These are phyloP conservation scores for Albizia julibrissin DNA, from an alignment of 306 rosid species.

Conservation along the genomic window DNA sequence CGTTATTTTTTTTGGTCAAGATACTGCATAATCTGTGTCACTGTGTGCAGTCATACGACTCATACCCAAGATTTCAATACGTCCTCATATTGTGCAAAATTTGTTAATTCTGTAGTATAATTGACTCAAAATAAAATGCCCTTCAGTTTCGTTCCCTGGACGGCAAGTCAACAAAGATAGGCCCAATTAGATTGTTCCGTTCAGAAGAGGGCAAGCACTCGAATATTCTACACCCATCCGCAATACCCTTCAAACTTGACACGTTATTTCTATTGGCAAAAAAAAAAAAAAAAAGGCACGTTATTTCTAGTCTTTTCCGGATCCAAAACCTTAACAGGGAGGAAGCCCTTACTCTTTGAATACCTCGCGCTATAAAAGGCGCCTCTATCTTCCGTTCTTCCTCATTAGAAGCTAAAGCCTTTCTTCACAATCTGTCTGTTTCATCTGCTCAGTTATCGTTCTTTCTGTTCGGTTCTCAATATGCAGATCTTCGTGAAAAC, in stretches of 20 bases:
- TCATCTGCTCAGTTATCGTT: background rate
- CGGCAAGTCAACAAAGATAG: background rate
- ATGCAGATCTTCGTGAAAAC: constrained; percentile 43
- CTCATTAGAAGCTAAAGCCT: background rate
- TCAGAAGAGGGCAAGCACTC: background rate
- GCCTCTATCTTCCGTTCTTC: background rate
- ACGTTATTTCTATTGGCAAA: background rate
- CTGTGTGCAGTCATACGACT: no score
- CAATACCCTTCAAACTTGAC: background rate
- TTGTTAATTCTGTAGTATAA: no score
- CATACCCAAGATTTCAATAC: no score
- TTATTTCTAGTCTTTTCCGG: background rate
- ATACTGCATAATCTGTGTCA: no score
- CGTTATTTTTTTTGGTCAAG: no score
- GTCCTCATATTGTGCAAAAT: no score
- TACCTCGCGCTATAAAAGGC: background rate
- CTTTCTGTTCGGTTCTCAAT: background rate
- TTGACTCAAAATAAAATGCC: no score
- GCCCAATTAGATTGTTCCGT: background rate
- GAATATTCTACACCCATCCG: background rate
- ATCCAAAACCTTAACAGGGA: background rate
- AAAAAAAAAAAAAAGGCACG: no score
- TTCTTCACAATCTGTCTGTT: background rate
- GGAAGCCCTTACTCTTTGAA: background rate
- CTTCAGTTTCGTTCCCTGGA: no score